These are phyloP conservation scores for Pseudocercospora fijiensis DNA, from an alignment of 2,329 filamentous ascomycete species.

Conservation along the genomic window DNA sequence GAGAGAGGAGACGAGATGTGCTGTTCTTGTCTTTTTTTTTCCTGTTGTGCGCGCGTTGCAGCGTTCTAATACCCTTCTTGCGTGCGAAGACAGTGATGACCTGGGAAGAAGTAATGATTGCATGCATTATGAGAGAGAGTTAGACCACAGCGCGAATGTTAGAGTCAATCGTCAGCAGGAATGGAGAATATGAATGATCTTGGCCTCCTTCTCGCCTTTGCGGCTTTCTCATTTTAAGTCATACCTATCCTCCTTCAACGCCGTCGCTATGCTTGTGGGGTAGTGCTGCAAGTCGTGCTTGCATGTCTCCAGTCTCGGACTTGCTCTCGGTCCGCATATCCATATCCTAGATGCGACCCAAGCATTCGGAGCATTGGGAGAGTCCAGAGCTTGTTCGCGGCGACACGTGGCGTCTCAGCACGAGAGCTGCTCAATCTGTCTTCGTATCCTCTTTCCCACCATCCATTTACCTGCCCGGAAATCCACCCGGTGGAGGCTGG, in stretches of 20 bases:
- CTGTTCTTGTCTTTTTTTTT: not conserved
- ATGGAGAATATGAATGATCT: not conserved
- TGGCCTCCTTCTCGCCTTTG: not conserved
- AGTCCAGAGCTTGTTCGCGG: not conserved
- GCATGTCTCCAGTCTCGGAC: not conserved
- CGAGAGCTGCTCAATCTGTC: not conserved
- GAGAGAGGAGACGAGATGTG: not conserved
- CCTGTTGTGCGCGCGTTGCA: conserved; percentile 2
- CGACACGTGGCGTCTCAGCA: not conserved
- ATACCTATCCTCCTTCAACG: conserved; percentile 19
- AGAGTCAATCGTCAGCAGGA: not conserved
- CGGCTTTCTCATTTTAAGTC: conserved; percentile 11
- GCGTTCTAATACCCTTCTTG: conserved; percentile 19
- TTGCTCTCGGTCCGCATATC: not conserved
- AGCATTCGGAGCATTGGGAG: not conserved
- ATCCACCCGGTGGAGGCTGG: conserved; percentile 33
- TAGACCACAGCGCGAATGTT: not conserved
- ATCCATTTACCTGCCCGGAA: conserved; percentile 31
- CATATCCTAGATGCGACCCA: not conserved
- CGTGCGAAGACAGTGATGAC: conserved; percentile 9
- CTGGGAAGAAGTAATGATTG: conserved; percentile 9
- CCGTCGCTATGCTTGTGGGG: conserved; percentile 19
- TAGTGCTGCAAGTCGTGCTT: not conserved
- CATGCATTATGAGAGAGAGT: conserved; percentile 6
- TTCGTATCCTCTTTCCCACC: not conserved